Percentiles rank a stretch among this genome's conserved stretches.
Conservation (phyloP, 2,329 filamentous ascomycete genomes). For the Talaromyces verruculosus region DNA sequence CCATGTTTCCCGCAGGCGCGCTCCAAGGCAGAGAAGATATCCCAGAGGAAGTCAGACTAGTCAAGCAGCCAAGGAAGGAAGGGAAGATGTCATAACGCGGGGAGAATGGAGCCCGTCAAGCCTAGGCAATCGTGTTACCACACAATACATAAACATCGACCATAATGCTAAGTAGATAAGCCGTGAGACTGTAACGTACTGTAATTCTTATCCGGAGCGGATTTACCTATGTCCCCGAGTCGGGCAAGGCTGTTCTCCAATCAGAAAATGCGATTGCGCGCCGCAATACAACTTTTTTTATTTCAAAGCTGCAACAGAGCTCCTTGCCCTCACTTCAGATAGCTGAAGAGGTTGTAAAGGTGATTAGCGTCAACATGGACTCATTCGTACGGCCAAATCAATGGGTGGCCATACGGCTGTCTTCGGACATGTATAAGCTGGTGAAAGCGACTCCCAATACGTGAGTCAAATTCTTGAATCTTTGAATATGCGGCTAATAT, state of each 20-base stretch:
- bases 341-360: background rate
- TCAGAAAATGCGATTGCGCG: conserved; percentile 4
- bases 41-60: background rate
- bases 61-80: background rate
- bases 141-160: background rate
- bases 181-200: background rate
- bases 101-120: background rate
- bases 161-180: background rate
- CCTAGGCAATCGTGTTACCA: conserved; percentile 21
- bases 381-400: conserved; percentile 41
- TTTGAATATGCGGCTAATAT: conserved; percentile 12
- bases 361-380: conserved; percentile 33
- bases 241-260: background rate
- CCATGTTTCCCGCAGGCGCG: background rate
- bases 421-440: conserved; percentile 59
- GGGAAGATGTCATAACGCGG: conserved; percentile 19
- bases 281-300: background rate
- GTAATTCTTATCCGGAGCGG: conserved; percentile 15
- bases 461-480: conserved; percentile 52
- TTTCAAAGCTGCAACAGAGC: background rate
- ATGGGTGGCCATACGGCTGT: conserved; percentile 41
- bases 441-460: conserved; percentile 62
- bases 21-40: conserved; percentile 8
- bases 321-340: background rate
- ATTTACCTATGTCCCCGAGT: background rate